Percentiles rank a stretch among this genome's conserved stretches.
These are phyloP conservation scores for Fibroporia radiculosa DNA, from an alignment of 768 basidiomycete genomes.

Conservation along the genomic window DNA sequence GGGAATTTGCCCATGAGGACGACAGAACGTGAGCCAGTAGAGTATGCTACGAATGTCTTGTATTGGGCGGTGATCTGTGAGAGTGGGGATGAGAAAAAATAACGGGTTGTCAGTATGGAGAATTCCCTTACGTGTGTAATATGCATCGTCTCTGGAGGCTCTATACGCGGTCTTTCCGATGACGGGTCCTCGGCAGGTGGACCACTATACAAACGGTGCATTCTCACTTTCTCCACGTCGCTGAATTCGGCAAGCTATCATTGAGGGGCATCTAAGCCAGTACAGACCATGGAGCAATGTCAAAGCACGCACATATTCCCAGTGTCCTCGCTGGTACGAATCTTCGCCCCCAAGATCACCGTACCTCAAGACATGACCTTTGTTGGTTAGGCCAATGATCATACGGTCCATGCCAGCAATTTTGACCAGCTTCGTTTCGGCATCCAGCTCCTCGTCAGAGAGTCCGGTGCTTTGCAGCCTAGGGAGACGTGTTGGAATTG, in stretches of 20 bases:
- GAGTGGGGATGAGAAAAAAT: conserved; percentile 3
- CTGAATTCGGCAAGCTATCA: conserved; percentile 68
- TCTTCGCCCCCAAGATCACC: conserved; percentile 36
- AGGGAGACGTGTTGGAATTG: conserved; percentile 50
- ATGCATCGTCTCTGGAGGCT: conserved; percentile 39
- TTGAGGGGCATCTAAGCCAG: neutral
- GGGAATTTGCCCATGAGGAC: conserved; percentile 61
- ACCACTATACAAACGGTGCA: conserved; percentile 27
- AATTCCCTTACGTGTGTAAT: conserved; percentile 85
- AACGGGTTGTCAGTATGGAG: no score
- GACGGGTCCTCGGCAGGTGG: conserved; percentile 3
- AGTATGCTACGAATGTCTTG: conserved; percentile 73
- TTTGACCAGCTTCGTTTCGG: conserved; percentile 51
- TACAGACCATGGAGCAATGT: neutral
- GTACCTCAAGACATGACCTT: conserved; percentile 70
- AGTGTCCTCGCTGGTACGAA: conserved; percentile 31
- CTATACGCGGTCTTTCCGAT: conserved; percentile 15
- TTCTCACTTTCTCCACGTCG: conserved; percentile 44
- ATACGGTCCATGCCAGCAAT: conserved; percentile 73
- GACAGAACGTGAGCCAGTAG: conserved; percentile 59
- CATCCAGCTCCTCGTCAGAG: conserved; percentile 15
- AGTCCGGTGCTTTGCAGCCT: conserved; percentile 28
- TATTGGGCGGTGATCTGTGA: conserved; percentile 80
- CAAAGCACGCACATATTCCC: conserved; percentile 63
- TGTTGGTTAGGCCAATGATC: conserved; percentile 73